Evolutionary conservation across 768 basidiomycete species (phyloP).

Genomic region (Phanerochaete sordida): DNA sequence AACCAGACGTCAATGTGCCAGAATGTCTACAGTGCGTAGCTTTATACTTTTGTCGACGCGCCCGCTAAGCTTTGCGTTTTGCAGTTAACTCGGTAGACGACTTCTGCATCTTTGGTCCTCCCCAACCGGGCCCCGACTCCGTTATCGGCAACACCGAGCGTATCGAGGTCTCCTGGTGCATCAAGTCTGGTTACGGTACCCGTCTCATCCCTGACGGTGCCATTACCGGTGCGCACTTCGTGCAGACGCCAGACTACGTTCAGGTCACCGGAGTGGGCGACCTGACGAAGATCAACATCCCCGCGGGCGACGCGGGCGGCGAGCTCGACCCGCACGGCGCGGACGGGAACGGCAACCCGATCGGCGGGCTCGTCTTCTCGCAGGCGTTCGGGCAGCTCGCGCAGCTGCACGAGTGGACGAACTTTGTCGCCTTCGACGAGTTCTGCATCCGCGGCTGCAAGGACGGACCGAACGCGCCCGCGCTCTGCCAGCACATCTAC

Average conservation of each 20-base stretch:
- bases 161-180: conserved; percentile 53
- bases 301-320: conserved; percentile 54
- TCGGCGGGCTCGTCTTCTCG: conserved; percentile 72
- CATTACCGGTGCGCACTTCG: conserved; percentile 65
- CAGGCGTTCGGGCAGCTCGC: conserved; percentile 55
- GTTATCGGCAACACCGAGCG: conserved; percentile 60
- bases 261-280: conserved; percentile 70
- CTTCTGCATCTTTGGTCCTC: conserved; percentile 52
- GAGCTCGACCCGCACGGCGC: conserved; percentile 72
- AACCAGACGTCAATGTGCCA: conserved; percentile 65
- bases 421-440: conserved; percentile 53
- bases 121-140: conserved; percentile 46
- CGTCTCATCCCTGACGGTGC: conserved; percentile 70
- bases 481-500: conserved; percentile 59
- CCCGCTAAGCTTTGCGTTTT: too few species aligned
- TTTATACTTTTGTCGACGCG: too few species aligned
- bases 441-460: conserved; percentile 78
- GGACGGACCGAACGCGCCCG: conserved; percentile 44
- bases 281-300: conserved; percentile 62
- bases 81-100: conserved; percentile 59
- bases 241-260: conserved; percentile 72
- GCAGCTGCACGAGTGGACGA: conserved; percentile 75
- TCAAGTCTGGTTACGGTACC: conserved; percentile 53
- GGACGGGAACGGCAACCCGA: conserved; percentile 55
- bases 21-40: conserved; percentile 52